Conservation (phyloP, 2,329 filamentous ascomycete genomes). For the Colletotrichum sp. region DNA sequence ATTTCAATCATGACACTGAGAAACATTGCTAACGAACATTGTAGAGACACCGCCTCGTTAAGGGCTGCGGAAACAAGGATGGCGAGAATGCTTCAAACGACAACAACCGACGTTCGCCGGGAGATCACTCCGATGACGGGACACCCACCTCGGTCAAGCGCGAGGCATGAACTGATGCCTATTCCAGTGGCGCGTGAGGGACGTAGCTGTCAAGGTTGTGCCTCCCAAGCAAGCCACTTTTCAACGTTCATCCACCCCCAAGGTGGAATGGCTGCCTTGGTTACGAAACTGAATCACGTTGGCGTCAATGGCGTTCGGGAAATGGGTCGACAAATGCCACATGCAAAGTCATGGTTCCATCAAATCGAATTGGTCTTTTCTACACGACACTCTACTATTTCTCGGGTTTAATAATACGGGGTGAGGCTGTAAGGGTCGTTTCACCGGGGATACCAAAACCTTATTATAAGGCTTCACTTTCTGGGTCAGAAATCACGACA, state of each 20-base stretch:
- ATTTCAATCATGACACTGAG: not conserved
- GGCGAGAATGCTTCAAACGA: not conserved
- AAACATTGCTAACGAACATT: constrained; percentile 8
- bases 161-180: not conserved
- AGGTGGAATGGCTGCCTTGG: not conserved
- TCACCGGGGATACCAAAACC: not conserved
- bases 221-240: not conserved
- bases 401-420: not conserved
- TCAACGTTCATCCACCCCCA: not conserved
- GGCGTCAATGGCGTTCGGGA: not conserved
- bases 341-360: not conserved
- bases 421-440: not conserved
- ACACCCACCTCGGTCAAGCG: constrained; percentile 7
- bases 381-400: not conserved
- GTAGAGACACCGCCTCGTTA: constrained; percentile 67
- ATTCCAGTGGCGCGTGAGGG: not conserved
- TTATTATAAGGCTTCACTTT: not conserved
- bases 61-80: constrained; percentile 56
- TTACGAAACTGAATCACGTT: not conserved
- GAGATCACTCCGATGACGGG: constrained; percentile 13
- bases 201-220: not conserved
- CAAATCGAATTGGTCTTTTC: not conserved
- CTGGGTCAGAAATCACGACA: not conserved
- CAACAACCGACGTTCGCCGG: constrained; percentile 5
- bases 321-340: not conserved